phyloP scores from a whole-genome alignment of 805 yeast genomes.

The Myxozyma vanderwaltii region DNA sequence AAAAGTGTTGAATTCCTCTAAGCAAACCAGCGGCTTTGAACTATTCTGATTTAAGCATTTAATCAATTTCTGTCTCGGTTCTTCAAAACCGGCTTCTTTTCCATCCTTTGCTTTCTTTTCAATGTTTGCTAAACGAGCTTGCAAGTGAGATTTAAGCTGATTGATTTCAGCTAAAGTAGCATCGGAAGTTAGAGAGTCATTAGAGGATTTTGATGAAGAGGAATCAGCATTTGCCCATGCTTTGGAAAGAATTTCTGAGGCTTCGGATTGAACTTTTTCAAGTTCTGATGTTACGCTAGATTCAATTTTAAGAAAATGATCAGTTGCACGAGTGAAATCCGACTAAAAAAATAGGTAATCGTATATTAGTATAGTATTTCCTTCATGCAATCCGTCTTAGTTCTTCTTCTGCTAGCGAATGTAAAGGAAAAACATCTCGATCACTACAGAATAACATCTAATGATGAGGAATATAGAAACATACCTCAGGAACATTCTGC shows the following conservation, averaged over 20 bases:
- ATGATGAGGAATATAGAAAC: neutral
- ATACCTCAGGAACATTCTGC: slow-evolving; percentile 39
- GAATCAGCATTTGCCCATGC: slow-evolving; percentile 21
- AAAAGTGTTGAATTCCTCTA: slow-evolving; percentile 75
- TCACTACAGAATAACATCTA: neutral
- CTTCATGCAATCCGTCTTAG: neutral
- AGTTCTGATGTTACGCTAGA: slow-evolving; percentile 43
- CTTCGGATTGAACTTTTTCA: slow-evolving; percentile 39
- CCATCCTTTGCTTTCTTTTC: slow-evolving; percentile 46
- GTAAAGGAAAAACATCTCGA: neutral
- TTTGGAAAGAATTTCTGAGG: slow-evolving; percentile 36
- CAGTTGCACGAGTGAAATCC: slow-evolving; percentile 44
- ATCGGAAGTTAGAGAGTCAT: slow-evolving; percentile 26
- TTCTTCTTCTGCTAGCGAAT: neutral
- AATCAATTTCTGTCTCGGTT: slow-evolving; percentile 51
- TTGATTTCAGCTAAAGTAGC: slow-evolving; percentile 23
- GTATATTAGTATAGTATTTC: too few relatives aligned
- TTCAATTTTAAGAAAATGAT: slow-evolving; percentile 42
- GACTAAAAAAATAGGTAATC: too few relatives aligned
- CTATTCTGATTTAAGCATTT: slow-evolving; percentile 61
- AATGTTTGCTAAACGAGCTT: slow-evolving; percentile 35
- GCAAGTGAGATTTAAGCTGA: slow-evolving; percentile 26
- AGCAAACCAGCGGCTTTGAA: slow-evolving; percentile 71
- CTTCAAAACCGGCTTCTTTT: slow-evolving; percentile 15
- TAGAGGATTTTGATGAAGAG: slow-evolving; percentile 6